Evolutionary conservation across 371 early-diverging fungal genomes (phyloP).

Genomic region (Dinochytrium kinnereticum): DNA sequence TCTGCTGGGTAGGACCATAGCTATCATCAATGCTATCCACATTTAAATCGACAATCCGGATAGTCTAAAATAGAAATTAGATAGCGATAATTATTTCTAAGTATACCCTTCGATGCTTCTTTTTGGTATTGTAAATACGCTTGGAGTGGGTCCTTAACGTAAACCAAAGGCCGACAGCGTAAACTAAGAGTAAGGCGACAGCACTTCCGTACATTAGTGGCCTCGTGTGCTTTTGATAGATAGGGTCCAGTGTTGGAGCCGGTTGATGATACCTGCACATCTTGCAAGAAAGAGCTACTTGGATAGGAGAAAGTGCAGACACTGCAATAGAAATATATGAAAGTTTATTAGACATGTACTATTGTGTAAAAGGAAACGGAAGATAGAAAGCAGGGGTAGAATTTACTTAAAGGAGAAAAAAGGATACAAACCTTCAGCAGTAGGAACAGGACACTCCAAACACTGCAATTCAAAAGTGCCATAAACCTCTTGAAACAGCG

Average conservation of each 20-base stretch:
- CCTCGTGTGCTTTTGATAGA: constrained; percentile 78
- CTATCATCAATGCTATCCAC: not conserved
- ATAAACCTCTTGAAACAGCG: constrained; percentile 90
- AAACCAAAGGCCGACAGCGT: constrained; percentile 91
- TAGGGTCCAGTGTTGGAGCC: constrained; percentile 78
- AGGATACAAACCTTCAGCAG: not conserved
- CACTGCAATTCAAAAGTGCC: constrained; percentile 70
- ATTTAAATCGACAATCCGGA: not conserved
- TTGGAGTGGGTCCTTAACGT: constrained; percentile 90
- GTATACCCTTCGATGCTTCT: constrained; percentile 27
- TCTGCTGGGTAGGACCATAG: not conserved
- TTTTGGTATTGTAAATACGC: constrained; percentile 73
- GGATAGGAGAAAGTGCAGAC: not conserved
- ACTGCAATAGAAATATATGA: too few relatives aligned
- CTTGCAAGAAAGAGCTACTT: constrained; percentile 26
- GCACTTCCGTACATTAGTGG: constrained; percentile 92
- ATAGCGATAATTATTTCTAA: constrained; percentile 16
- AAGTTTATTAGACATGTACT: too few relatives aligned
- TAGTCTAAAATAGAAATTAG: constrained; percentile 7
- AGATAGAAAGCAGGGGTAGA: not conserved
- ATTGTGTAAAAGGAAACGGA: not conserved
- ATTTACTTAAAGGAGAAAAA: not conserved
- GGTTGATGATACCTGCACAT: constrained; percentile 58
- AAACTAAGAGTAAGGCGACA: constrained; percentile 80
- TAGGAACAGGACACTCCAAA: constrained; percentile 46